A percentile compares a stretch with the other conserved stretches of the same genome.
Conservation (phyloP, 805 yeast genomes). For the Saccharomyces eubayanus region DNA sequence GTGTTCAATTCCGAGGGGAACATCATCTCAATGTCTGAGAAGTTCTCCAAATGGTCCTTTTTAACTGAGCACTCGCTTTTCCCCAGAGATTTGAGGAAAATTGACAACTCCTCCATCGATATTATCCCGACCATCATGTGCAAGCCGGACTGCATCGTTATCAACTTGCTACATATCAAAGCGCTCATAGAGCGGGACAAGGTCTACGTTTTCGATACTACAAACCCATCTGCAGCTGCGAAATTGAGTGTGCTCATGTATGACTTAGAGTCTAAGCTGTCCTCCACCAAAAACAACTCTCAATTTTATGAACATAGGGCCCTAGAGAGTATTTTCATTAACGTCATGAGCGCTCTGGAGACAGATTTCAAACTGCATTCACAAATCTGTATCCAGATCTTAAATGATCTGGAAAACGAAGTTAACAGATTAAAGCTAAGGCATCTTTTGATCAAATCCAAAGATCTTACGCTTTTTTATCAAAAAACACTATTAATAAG, state of each 20-base stretch:
- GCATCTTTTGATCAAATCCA: conserved; percentile 65
- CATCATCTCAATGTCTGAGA: conserved; percentile 68
- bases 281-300: conserved; percentile 21
- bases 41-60: conserved; percentile 70
- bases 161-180: conserved; percentile 78
- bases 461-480: conserved; percentile 59
- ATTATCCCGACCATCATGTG: conserved; percentile 86
- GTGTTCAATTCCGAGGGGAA: conserved; percentile 68
- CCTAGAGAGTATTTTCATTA: conserved; percentile 70
- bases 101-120: conserved; percentile 64
- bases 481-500: conserved; percentile 71
- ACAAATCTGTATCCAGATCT: conserved; percentile 49
- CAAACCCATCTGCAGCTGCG: conserved; percentile 47
- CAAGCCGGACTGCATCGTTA: conserved; percentile 63
- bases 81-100: conserved; percentile 81
- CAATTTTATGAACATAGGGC: conserved; percentile 75
- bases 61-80: conserved; percentile 64
- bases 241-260: conserved; percentile 72
- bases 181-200: conserved; percentile 76
- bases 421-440: conserved; percentile 69
- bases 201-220: conserved; percentile 74
- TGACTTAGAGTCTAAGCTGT: conserved; percentile 69
- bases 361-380: conserved; percentile 59
- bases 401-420: conserved; percentile 67
- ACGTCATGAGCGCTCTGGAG: conserved; percentile 72